Evolutionary conservation across 176 grass and related monocot genomes (phyloP).

Genomic region (Aechmea fasciata): DNA sequence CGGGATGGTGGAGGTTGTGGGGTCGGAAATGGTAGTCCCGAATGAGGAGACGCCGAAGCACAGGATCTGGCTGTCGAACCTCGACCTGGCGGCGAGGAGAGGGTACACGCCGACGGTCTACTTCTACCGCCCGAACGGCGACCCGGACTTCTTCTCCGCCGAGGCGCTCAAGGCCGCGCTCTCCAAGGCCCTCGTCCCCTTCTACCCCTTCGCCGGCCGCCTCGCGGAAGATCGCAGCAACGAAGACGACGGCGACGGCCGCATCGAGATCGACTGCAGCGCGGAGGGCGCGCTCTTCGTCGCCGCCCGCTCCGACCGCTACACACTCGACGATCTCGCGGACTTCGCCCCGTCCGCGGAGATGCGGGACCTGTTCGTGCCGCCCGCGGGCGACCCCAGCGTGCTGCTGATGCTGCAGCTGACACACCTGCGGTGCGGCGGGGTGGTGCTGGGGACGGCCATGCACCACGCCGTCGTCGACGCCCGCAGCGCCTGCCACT

Average conservation of each 20-base stretch:
- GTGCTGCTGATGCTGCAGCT: constrained; percentile 39
- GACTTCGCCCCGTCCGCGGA: constrained; percentile 11
- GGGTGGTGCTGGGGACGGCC: constrained; percentile 41
- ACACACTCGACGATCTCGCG: constrained; percentile 29
- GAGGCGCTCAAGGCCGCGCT: constrained; percentile 35
- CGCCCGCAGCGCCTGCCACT: constrained; percentile 33
- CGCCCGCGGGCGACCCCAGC: constrained; percentile 11
- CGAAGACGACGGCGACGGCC: not conserved
- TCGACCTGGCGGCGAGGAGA: constrained; percentile 31
- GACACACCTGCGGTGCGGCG: constrained; percentile 55
- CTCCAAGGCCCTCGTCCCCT: constrained; percentile 35
- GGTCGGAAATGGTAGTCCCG: constrained; percentile 40
- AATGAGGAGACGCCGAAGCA: constrained; percentile 33
- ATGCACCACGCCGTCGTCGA: constrained; percentile 45
- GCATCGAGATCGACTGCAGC: constrained; percentile 53
- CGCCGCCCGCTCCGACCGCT: constrained; percentile 12
- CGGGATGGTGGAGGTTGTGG: constrained; percentile 22
- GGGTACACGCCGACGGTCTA: constrained; percentile 60
- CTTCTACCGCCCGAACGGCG: constrained; percentile 29
- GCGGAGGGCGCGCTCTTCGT: constrained; percentile 38
- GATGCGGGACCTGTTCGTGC: constrained; percentile 33
- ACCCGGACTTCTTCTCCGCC: constrained; percentile 23
- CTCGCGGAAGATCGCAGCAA: constrained; percentile 19
- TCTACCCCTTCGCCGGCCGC: constrained; percentile 70
- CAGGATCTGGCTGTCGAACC: constrained; percentile 59